A percentile compares a stretch with the other conserved stretches of the same genome.
These are phyloP conservation scores for Botryotinia calthae DNA, from an alignment of 2,329 filamentous ascomycete species.

Conservation along the genomic window DNA sequence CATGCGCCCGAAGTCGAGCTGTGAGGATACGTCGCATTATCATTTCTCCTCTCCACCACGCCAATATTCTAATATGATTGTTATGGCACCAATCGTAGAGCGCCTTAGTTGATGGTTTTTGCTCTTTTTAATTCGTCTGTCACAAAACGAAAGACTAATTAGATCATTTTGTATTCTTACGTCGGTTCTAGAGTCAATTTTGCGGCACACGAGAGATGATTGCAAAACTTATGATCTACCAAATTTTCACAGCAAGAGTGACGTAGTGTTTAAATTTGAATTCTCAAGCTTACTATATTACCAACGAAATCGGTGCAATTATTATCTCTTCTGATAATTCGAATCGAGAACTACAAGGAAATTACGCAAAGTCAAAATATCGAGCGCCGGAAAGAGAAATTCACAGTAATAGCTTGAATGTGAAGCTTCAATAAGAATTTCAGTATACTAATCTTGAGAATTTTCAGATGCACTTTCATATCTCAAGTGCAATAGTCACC, in stretches of 20 bases:
- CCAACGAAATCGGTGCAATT: background rate
- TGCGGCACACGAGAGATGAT: background rate
- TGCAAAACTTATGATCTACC: rapidly evolving
- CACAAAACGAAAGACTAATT: rapidly evolving
- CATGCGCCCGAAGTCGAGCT: rapidly evolving
- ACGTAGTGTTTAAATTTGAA: background rate
- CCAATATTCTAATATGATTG: background rate
- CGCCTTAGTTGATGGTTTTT: too few species aligned
- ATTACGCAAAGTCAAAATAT: rapidly evolving
- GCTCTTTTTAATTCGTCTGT: background rate
- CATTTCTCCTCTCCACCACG: background rate
- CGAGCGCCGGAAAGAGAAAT: background rate
- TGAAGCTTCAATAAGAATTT: too few species aligned
- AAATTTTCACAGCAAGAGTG: background rate
- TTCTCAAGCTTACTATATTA: background rate
- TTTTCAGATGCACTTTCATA: too few species aligned
- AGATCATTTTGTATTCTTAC: background rate
- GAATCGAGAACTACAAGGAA: background rate
- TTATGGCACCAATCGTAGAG: background rate
- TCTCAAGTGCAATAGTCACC: too few species aligned
- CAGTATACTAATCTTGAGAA: too few species aligned
- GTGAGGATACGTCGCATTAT: background rate
- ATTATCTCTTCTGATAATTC: too few species aligned
- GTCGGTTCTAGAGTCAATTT: too few species aligned
- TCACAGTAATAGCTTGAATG: too few species aligned